Conservation (phyloP, 2,329 filamentous ascomycete species). For the Colletotrichum truncatum region DNA sequence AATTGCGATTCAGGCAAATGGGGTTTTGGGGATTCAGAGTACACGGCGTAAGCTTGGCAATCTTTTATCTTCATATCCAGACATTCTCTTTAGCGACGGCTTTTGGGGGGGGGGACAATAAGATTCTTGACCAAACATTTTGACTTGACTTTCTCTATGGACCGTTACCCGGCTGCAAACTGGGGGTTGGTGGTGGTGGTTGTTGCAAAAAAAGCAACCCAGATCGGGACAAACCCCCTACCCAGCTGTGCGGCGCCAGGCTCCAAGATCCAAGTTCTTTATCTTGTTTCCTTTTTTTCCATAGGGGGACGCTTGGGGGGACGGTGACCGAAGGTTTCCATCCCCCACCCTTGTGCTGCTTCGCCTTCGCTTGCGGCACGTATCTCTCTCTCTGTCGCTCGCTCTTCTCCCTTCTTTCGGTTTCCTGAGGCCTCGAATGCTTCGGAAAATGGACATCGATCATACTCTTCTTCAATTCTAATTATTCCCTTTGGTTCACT, state of each 20-base stretch:
- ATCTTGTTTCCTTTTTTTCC: too few species aligned
- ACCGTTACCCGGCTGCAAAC: background rate
- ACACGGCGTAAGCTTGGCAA: too few species aligned
- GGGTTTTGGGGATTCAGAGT: too few species aligned
- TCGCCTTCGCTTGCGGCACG: background rate
- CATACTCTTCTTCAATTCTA: constrained; percentile 29
- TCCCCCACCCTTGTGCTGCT: background rate
- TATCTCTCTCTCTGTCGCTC: background rate
- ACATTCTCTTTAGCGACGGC: too few species aligned
- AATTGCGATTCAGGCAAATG: too few species aligned
- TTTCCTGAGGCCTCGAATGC: background rate
- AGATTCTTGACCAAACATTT: background rate
- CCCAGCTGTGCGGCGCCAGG: too few species aligned
- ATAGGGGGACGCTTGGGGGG: too few species aligned
- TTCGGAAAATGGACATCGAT: constrained; percentile 13
- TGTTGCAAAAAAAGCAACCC: background rate
- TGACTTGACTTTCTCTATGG: background rate
- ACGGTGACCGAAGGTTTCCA: too few species aligned
- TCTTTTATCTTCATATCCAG: too few species aligned
- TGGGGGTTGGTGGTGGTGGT: too few species aligned
- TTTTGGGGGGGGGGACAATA: background rate
- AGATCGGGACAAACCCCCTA: background rate
- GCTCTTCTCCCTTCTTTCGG: background rate
- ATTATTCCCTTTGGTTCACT: constrained; percentile 28
- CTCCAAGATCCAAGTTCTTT: too few species aligned